These are phyloP conservation scores for Trypanosomatidae sp. DNA, from an alignment of 208 protist genomes.

Conservation along the genomic window DNA sequence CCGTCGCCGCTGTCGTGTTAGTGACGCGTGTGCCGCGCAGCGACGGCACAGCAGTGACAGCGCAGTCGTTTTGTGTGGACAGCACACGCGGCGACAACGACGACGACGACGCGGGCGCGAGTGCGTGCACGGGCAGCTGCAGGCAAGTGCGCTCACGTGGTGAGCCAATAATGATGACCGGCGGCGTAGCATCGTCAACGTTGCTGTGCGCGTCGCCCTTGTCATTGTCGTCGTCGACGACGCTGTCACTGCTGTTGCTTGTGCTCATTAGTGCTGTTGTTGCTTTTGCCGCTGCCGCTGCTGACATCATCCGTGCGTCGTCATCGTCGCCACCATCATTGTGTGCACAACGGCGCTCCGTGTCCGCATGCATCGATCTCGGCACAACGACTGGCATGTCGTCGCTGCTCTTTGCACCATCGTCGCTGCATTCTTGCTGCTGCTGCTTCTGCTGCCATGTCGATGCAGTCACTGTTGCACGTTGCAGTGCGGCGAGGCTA, in stretches of 20 bases:
- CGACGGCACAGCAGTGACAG: too few species aligned
- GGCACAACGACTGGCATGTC: too few species aligned
- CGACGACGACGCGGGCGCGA: too few species aligned
- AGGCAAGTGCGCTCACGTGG: background rate
- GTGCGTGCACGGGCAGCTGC: background rate
- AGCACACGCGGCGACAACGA: too few species aligned
- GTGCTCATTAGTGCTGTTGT: background rate
- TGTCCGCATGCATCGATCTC: too few species aligned
- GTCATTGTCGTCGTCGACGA: background rate
- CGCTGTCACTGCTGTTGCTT: background rate
- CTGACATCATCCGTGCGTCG: background rate
- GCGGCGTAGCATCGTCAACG: background rate
- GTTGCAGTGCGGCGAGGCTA: background rate
- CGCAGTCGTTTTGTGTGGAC: too few species aligned
- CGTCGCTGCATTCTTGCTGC: background rate
- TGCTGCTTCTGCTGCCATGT: background rate
- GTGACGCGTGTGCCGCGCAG: too few species aligned
- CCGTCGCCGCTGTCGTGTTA: too few species aligned
- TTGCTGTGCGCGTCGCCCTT: background rate
- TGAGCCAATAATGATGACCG: constrained; percentile 1
- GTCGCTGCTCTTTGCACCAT: background rate
- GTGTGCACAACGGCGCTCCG: too few species aligned
- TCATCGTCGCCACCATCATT: background rate
- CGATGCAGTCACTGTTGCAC: background rate
- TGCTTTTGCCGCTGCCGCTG: background rate